Conservation (phyloP, 2,329 filamentous ascomycete species). For the Trichoderma cornu-damae region DNA sequence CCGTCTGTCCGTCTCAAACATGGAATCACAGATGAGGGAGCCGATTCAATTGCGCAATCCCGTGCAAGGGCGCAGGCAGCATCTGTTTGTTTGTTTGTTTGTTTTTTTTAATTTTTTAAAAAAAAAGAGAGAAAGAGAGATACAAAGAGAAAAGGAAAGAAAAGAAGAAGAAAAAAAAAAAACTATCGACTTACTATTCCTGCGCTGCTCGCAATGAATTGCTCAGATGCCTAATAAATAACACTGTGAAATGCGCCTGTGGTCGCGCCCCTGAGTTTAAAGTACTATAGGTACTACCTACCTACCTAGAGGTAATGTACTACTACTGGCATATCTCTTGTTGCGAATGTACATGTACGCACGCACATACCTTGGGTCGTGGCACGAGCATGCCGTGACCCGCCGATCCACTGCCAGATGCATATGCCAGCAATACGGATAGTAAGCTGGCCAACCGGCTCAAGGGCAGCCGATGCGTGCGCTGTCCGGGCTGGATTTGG, state of each 20-base stretch:
- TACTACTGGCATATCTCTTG: no score
- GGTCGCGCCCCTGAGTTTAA: slow-evolving; percentile 10
- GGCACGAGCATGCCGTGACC: not conserved
- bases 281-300: no score
- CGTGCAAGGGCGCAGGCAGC: not conserved
- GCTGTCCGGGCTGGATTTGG: not conserved
- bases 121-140: no score
- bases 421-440: slow-evolving; percentile 15
- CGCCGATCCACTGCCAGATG: slow-evolving; percentile 14
- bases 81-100: not conserved
- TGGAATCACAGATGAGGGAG: not conserved
- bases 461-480: slow-evolving; percentile 10
- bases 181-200: no score
- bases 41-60: not conserved
- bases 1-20: not conserved
- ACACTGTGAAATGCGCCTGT: not conserved
- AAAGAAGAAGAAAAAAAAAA: not conserved
- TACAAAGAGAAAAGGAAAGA: no score
- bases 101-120: no score
- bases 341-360: no score
- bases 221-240: slow-evolving; percentile 10
- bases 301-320: no score
- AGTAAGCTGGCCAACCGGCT: slow-evolving; percentile 12
- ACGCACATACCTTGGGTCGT: no score
- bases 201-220: not conserved